Conservation (phyloP, 495 filamentous ascomycete species). For the Talaromyces nanjingensis region DNA sequence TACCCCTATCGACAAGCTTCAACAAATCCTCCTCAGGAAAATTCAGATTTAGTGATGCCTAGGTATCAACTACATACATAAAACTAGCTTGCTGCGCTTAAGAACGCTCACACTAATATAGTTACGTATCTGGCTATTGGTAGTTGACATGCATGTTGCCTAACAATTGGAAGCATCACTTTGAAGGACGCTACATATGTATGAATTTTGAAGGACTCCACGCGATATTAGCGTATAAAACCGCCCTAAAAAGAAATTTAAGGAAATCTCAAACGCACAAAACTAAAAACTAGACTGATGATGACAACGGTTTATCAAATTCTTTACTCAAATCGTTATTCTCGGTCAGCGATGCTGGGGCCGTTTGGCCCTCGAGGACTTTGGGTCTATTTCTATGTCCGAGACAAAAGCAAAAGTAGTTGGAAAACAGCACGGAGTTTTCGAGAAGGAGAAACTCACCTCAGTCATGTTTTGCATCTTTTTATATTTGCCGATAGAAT, state of each 20-base stretch:
- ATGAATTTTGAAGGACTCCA: neutral
- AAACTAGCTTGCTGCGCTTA: neutral
- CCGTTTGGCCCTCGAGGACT: neutral
- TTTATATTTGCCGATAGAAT: neutral
- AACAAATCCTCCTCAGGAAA: neutral
- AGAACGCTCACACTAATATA: neutral
- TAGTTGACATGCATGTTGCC: conserved; percentile 5
- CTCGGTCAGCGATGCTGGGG: neutral
- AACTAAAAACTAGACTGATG: neutral
- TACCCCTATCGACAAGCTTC: neutral
- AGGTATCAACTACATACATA: neutral
- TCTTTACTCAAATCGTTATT: neutral
- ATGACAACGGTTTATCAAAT: neutral
- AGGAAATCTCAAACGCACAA: neutral
- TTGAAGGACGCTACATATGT: neutral
- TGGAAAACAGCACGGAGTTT: neutral
- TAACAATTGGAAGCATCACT: conserved; percentile 11
- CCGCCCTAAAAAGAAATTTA: neutral
- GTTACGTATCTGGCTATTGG: neutral
- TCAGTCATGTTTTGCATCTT: neutral
- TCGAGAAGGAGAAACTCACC: neutral
- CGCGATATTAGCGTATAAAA: neutral
- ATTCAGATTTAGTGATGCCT: neutral
- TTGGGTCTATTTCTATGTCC: neutral
- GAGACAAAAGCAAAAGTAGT: neutral